phyloP scores from a whole-genome alignment of 1,284 basidiomycete genomes.

The Puccinia sorghi region DNA sequence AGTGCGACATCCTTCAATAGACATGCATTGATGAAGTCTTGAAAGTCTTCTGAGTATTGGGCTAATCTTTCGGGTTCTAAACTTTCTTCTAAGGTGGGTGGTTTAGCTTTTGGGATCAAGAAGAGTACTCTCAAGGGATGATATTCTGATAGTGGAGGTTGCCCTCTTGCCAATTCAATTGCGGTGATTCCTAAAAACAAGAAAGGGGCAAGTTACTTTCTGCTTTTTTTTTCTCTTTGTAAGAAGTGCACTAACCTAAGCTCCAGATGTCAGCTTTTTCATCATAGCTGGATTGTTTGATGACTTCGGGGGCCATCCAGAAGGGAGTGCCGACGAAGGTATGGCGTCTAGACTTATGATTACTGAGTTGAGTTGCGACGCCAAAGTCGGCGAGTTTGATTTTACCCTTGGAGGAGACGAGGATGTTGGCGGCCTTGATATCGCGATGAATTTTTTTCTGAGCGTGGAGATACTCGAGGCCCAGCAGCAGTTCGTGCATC shows the following conservation, averaged over 20 bases:
- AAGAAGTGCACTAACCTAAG: constrained; percentile 50
- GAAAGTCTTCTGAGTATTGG: constrained; percentile 76
- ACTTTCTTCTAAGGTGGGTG: constrained; percentile 81
- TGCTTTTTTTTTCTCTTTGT: not conserved
- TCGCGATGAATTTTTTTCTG: constrained; percentile 96
- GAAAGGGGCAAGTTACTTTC: not conserved
- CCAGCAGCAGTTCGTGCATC: constrained; percentile 82
- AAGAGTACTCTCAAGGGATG: constrained; percentile 62
- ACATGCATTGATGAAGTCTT: constrained; percentile 87
- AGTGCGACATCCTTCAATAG: constrained; percentile 86
- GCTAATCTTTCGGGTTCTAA: constrained; percentile 50
- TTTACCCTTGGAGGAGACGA: constrained; percentile 86
- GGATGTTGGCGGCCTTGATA: constrained; percentile 96
- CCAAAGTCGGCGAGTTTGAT: constrained; percentile 98
- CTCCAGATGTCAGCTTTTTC: constrained; percentile 61
- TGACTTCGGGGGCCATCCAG: constrained; percentile 98
- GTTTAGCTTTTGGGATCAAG: constrained; percentile 67
- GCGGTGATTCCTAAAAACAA: constrained; percentile 58
- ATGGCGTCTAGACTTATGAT: constrained; percentile 75
- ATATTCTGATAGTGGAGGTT: constrained; percentile 61
- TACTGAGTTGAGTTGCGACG: constrained; percentile 82
- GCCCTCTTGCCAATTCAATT: constrained; percentile 61
- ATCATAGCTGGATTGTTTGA: constrained; percentile 80
- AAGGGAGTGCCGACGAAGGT: constrained; percentile 91
- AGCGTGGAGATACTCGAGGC: constrained; percentile 89